phyloP scores from a whole-genome alignment of 495 filamentous ascomycete genomes.

The Eremomyces bilateralis region DNA sequence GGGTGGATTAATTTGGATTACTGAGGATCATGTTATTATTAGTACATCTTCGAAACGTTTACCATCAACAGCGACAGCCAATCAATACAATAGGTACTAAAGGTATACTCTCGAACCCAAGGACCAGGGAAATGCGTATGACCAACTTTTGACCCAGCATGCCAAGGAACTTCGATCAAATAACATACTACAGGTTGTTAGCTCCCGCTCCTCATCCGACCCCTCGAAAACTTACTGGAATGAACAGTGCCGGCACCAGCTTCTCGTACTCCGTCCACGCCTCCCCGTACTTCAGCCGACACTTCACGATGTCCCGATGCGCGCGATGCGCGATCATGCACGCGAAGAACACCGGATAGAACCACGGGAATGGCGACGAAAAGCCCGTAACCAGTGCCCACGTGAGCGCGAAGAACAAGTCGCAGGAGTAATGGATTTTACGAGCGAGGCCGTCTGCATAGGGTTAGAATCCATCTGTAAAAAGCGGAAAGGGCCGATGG shows the following conservation, averaged over 20 bases:
- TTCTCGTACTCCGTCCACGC: constrained; percentile 80
- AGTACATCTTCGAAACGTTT: too few relatives aligned
- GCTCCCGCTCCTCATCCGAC: background rate
- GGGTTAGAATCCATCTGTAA: background rate
- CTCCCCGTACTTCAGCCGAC: constrained; percentile 74
- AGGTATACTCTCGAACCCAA: too few relatives aligned
- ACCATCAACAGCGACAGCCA: too few relatives aligned
- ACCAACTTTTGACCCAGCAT: too few relatives aligned
- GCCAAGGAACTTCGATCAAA: too few relatives aligned
- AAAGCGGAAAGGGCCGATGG: background rate
- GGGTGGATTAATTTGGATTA: too few relatives aligned
- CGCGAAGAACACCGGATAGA: constrained; percentile 81
- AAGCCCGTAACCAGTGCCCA: constrained; percentile 48
- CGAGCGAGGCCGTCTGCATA: constrained; percentile 48
- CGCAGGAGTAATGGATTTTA: constrained; percentile 91
- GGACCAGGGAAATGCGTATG: too few relatives aligned
- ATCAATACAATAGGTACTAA: too few relatives aligned
- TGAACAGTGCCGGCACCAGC: constrained; percentile 80
- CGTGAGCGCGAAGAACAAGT: constrained; percentile 55
- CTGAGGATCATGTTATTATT: too few relatives aligned
- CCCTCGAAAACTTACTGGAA: constrained; percentile 50
- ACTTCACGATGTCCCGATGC: constrained; percentile 62
- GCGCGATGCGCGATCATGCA: constrained; percentile 85
- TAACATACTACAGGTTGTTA: background rate
- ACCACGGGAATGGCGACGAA: constrained; percentile 83